These are phyloP conservation scores for Talinum fruticosum DNA, from an alignment of 148 eudicot genomes.

Conservation along the genomic window DNA sequence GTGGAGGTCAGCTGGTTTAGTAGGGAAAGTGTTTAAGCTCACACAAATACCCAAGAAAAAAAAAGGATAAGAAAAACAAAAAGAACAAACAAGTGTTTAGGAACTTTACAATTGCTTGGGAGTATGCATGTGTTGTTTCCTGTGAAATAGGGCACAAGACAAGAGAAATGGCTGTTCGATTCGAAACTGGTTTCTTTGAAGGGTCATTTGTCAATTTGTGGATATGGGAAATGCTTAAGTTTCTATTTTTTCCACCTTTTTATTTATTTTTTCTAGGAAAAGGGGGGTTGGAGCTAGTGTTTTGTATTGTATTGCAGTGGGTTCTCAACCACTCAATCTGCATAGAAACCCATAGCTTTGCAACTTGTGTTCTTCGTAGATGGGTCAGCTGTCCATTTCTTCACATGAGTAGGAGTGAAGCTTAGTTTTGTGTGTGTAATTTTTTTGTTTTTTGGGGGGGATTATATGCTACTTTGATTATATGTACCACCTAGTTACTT, in stretches of 20 bases:
- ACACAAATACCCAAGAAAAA: not conserved
- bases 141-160: constrained; percentile 9
- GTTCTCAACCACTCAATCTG: constrained; percentile 6
- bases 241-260: not conserved
- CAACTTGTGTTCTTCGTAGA: constrained; percentile 12
- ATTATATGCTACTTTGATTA: not conserved
- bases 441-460: not conserved
- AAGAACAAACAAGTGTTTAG: not conserved
- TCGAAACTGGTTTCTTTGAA: constrained; percentile 14
- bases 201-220: constrained; percentile 22
- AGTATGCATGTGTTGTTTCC: constrained; percentile 4
- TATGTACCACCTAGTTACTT: not conserved
- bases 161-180: constrained; percentile 5
- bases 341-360: constrained; percentile 7
- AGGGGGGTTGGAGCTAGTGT: constrained; percentile 1
- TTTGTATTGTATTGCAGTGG: constrained; percentile 18
- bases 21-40: not conserved
- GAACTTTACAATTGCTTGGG: not conserved
- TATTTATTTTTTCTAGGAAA: not conserved
- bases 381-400: constrained; percentile 20
- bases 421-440: not conserved
- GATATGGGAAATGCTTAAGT: constrained; percentile 7
- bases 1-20: not conserved
- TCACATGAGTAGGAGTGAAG: constrained; percentile 22
- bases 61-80: too few relatives aligned